Percentiles rank a stretch among this genome's conserved stretches.
These are phyloP conservation scores for Gastroboletus turbinatus DNA, from an alignment of 1,284 basidiomycete genomes.

Conservation along the genomic window DNA sequence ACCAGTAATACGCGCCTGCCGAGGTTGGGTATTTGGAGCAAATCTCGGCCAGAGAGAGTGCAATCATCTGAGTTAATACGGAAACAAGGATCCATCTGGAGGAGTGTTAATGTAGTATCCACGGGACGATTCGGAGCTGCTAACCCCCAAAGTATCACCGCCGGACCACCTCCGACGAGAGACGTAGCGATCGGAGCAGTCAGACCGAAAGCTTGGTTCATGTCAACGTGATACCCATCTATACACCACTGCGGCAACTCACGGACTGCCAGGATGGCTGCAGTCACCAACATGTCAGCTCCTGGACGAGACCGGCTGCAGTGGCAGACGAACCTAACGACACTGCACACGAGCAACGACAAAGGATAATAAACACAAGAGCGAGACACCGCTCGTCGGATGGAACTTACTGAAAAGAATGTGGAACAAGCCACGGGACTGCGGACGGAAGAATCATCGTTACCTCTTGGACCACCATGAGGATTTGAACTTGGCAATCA, in stretches of 20 bases:
- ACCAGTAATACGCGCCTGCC: constrained; percentile 60
- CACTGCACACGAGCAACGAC: constrained; percentile 35
- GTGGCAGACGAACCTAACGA: constrained; percentile 39
- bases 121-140: neutral
- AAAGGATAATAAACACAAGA: constrained; percentile 1
- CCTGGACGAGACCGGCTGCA: neutral
- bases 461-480: neutral
- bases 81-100: constrained; percentile 50
- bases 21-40: constrained; percentile 58
- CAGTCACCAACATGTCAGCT: neutral
- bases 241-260: constrained; percentile 20
- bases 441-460: neutral
- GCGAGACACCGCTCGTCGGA: neutral
- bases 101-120: neutral
- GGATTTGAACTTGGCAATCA: too few relatives aligned
- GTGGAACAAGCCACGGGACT: constrained; percentile 49
- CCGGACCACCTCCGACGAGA: constrained; percentile 52
- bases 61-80: constrained; percentile 43
- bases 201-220: constrained; percentile 46
- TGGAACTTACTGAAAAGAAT: constrained; percentile 49
- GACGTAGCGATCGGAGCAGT: constrained; percentile 53
- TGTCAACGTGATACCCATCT: constrained; percentile 3
- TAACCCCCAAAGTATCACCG: constrained; percentile 54
- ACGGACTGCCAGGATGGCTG: constrained; percentile 58
- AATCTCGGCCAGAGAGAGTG: constrained; percentile 54